phyloP scores from a whole-genome alignment of 176 grass and related monocot species.

The Guadua angustifolia region DNA sequence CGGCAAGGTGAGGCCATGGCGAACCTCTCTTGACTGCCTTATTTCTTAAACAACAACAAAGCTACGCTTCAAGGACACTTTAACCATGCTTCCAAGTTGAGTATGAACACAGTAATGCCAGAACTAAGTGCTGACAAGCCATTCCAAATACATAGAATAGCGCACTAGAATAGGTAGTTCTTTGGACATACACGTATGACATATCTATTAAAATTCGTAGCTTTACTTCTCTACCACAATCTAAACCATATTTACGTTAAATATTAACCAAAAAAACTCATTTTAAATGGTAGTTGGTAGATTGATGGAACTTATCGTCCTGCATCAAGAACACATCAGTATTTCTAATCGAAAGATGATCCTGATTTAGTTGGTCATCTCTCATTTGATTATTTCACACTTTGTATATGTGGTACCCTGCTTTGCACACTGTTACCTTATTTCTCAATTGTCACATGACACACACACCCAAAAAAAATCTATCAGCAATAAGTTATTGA shows the following conservation, averaged over 20 bases:
- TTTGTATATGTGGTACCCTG: background rate
- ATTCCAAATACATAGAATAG: background rate
- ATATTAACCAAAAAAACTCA: background rate
- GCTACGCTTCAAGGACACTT: no score
- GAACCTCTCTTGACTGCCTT: no score
- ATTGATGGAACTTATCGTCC: background rate
- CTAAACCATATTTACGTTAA: background rate
- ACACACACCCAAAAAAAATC: background rate
- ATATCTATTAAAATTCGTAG: no score
- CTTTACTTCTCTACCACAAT: background rate
- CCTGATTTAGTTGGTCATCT: background rate
- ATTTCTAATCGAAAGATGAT: background rate
- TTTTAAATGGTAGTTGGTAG: background rate
- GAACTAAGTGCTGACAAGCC: no score
- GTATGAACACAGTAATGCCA: background rate
- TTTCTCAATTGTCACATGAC: background rate
- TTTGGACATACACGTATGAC: background rate
- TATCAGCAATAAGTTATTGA: slow-evolving; percentile 11
- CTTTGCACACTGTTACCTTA: background rate
- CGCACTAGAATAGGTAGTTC: background rate
- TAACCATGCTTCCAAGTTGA: background rate
- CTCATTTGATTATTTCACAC: slow-evolving; percentile 25
- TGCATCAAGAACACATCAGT: background rate
- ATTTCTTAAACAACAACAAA: no score
- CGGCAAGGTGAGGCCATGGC: no score